phyloP scores from a whole-genome alignment of 192 early-diverging fungal species.

The Backusella tarrabulga region DNA sequence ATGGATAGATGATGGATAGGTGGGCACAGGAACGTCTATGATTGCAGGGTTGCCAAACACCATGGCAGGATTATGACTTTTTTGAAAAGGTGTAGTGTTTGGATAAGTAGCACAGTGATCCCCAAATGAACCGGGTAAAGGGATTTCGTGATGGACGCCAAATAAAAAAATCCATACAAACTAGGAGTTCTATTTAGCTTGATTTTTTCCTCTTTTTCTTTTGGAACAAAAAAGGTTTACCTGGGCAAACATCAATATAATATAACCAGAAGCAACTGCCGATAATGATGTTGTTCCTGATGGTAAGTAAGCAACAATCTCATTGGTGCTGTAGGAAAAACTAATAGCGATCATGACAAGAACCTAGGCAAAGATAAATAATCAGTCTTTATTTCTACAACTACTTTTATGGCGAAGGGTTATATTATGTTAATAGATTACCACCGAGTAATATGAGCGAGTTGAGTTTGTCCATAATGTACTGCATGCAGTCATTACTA shows the following conservation, averaged over 20 bases:
- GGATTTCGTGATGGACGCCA: constrained; percentile 9
- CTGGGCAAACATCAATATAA: constrained; percentile 35
- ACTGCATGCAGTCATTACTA: constrained; percentile 6
- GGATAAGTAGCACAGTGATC: not conserved
- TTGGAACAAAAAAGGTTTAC: constrained; percentile 11
- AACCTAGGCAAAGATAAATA: not conserved
- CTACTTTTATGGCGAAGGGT: not conserved
- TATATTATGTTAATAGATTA: not conserved
- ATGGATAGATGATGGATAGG: not conserved
- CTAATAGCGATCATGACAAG: constrained; percentile 21
- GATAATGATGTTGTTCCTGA: constrained; percentile 1
- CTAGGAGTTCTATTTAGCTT: not conserved
- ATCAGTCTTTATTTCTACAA: not conserved
- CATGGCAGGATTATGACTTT: not conserved
- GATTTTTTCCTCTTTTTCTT: not conserved
- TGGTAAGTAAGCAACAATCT: constrained; percentile 18
- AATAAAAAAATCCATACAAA: constrained; percentile 22
- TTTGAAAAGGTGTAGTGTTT: not conserved
- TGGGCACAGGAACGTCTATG: not conserved
- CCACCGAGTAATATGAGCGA: constrained; percentile 8
- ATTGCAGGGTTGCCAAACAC: not conserved
- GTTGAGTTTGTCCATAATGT: constrained; percentile 17
- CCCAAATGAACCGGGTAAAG: not conserved
- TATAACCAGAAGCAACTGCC: constrained; percentile 19
- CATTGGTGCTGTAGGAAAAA: constrained; percentile 15